phyloP scores from a whole-genome alignment of 768 basidiomycete genomes.

The Leccinum variicolor region DNA sequence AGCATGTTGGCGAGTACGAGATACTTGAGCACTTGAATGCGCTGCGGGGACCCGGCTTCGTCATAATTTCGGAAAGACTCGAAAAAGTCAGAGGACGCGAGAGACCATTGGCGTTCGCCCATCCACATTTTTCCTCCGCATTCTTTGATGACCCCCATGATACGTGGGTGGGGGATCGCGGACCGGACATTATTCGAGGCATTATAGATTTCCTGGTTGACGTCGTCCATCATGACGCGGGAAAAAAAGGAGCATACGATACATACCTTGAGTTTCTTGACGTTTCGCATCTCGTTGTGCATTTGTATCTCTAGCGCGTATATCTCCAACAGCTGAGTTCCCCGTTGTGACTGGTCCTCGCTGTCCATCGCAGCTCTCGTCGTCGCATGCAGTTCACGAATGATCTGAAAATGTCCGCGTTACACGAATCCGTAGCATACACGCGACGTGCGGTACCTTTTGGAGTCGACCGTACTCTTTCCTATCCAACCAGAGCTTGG shows the following conservation, averaged over 20 bases:
- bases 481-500: conserved; percentile 95
- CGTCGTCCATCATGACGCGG: conserved; percentile 1
- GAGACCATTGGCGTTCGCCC: conserved; percentile 99
- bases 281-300: conserved; percentile 96
- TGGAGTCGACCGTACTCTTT: conserved; percentile 85
- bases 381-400: conserved; percentile 69
- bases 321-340: conserved; percentile 92
- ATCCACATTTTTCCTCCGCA: conserved; percentile 99
- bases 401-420: conserved; percentile 45
- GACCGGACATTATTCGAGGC: conserved; percentile 89
- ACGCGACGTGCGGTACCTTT: conserved; percentile 47
- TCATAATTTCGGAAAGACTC: conserved; percentile 99
- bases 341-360: conserved; percentile 87
- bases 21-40: conserved; percentile 98
- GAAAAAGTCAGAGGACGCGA: conserved; percentile 97
- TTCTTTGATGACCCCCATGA: conserved; percentile 99
- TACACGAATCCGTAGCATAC: not conserved
- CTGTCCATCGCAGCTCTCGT: conserved; percentile 60
- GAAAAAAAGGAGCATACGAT: not conserved
- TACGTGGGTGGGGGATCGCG: conserved; percentile 96
- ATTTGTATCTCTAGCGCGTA: conserved; percentile 99
- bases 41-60: conserved; percentile 93
- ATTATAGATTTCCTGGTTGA: conserved; percentile 90
- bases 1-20: conserved; percentile 97
- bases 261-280: conserved; percentile 88